Percentiles rank a stretch among this genome's conserved stretches.
phyloP scores from a whole-genome alignment of 2,329 filamentous ascomycete genomes.

The Aspergillus pseudonomiae region DNA sequence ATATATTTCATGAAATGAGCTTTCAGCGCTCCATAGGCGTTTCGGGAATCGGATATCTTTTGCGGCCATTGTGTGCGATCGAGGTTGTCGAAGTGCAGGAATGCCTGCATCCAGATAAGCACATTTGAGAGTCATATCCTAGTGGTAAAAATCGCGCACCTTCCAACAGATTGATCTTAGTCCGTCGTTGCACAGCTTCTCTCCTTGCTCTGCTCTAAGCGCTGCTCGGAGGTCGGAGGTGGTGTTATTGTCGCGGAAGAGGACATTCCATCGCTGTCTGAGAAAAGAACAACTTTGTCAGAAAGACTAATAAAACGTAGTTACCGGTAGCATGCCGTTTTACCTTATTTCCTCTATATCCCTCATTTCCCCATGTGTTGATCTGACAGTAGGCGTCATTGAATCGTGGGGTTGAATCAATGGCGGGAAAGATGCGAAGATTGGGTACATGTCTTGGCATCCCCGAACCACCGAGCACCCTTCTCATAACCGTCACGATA shows the following conservation, averaged over 20 bases:
- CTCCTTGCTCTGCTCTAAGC: constrained; percentile 61
- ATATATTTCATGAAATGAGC: constrained; percentile 80
- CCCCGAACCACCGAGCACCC: background rate
- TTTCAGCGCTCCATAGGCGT: constrained; percentile 71
- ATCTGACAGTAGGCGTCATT: background rate
- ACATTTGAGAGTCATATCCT: constrained; percentile 4
- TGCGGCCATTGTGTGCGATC: constrained; percentile 69
- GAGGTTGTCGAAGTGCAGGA: constrained; percentile 74
- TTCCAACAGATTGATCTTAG: constrained; percentile 93
- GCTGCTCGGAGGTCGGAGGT: constrained; percentile 66
- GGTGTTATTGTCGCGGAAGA: constrained; percentile 57
- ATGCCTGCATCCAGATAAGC: constrained; percentile 59
- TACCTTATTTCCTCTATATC: constrained; percentile 59
- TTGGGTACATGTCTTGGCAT: background rate
- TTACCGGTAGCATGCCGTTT: background rate
- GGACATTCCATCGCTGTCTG: constrained; percentile 70
- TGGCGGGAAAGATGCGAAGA: constrained; percentile 9
- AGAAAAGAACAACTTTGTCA: constrained; percentile 7
- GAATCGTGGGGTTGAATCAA: constrained; percentile 1
- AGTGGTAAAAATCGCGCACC: constrained; percentile 48
- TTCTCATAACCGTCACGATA: background rate
- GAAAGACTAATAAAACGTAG: background rate
- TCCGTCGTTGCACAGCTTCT: constrained; percentile 70
- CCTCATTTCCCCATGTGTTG: constrained; percentile 50
- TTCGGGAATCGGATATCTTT: constrained; percentile 68